A percentile compares a stretch with the other conserved stretches of the same genome.
phyloP scores from a whole-genome alignment of 2,329 filamentous ascomycete species.

The Phaeosphaeriaceae sp. region DNA sequence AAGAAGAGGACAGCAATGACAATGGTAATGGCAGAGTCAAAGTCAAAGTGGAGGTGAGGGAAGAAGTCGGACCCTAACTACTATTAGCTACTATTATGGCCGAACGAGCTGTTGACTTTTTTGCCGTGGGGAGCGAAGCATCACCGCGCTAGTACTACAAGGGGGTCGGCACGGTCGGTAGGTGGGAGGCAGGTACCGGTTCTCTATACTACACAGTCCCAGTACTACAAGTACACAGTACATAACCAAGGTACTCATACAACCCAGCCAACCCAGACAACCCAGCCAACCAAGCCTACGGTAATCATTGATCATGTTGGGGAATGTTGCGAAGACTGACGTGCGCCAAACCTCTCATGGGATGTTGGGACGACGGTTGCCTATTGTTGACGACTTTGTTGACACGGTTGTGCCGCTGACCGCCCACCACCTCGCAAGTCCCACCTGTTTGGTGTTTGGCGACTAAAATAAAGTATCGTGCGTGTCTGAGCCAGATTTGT shows the following conservation, averaged over 20 bases:
- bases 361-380: conserved; percentile 28
- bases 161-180: conserved; percentile 1
- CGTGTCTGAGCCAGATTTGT: conserved; percentile 36
- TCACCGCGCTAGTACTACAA: conserved; percentile 22
- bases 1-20: conserved; percentile 5
- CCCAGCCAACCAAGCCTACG: too few relatives aligned
- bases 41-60: conserved; percentile 19
- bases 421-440: conserved; percentile 22
- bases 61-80: conserved; percentile 28
- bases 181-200: too few relatives aligned
- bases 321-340: background rate
- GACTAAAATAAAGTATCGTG: conserved; percentile 7
- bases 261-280: too few relatives aligned
- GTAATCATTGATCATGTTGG: too few relatives aligned
- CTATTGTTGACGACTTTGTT: too few relatives aligned
- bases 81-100: too few relatives aligned
- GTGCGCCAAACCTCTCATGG: conserved; percentile 1
- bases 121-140: conserved; percentile 13
- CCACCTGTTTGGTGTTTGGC: conserved; percentile 21
- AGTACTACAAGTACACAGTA: too few relatives aligned
- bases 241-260: too few relatives aligned
- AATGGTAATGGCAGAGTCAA: conserved; percentile 4
- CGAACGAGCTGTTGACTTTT: conserved; percentile 34
- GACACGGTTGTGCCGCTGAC: conserved; percentile 6
- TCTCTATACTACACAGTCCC: too few relatives aligned